Base-by-base conservation (phyloP, 768 basidiomycete genomes). In the Mycena maculata region DNA sequence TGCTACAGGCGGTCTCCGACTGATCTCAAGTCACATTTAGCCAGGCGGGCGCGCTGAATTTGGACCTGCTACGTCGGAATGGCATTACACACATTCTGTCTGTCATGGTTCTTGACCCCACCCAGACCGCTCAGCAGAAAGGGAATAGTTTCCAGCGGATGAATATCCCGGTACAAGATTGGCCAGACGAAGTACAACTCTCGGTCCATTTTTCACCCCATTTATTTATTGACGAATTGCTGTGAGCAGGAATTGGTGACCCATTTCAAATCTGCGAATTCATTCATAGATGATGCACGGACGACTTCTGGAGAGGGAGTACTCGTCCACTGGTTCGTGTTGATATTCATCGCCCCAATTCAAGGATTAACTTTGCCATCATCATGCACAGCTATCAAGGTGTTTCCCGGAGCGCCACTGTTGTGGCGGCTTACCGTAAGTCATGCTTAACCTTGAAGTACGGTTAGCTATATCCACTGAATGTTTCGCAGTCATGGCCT, bases 341-440 rank as follows among this genome's bases (percentile, higher is more conserved):
- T 25, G 13, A n/a, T 18, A 9, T 9, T 30, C 5, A 7, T 44
- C 28, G n/a, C 9, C 1, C 8, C 12, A 2, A n/a, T 33, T 25
- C 27, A 13, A 18, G 1, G 4, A 27, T 20, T 38, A 18, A 45
- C 36, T 33, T 18, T n/a, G 6, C 12, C 9, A 8, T 15, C 36
- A 25, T 5, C n/a, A 8, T 25, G 9, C 13, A 30, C 49, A 65
- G 63, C 22, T 45, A 57, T 15, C 52, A 45, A 27, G 63, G 63
- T 1, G 56, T 65, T 2, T 65, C 63, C 4, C 33, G 63, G 6
- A 65, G 63, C 31, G 53, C 56, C 0, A 65, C 63, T 4, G 28
- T 65, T 25, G 63, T 65, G 38, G 63, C 63, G 22, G 63, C 63
- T 7, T 65, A 65, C 18, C 41, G 63, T 65, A 30, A 16, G 63